Conservation (phyloP, 768 basidiomycete genomes). For the Tricholoma terreum region DNA sequence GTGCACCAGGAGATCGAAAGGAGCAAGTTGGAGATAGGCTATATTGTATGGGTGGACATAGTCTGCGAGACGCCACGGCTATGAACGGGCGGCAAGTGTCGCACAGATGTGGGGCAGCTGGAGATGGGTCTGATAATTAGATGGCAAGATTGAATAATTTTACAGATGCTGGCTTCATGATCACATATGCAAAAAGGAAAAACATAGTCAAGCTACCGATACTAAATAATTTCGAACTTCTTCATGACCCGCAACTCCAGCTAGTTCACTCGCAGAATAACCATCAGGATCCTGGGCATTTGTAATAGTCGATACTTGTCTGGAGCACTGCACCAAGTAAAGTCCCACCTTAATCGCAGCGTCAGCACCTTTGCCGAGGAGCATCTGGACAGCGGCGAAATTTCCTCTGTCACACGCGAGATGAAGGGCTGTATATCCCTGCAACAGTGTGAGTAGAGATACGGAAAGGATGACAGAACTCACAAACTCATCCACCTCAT, state of each 20-base stretch:
- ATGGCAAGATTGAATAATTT: background rate
- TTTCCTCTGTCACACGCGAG: slow-evolving; percentile 84
- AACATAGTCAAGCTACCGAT: background rate
- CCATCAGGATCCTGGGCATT: slow-evolving; percentile 61
- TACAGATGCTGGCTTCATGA: background rate
- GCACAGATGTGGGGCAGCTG: background rate
- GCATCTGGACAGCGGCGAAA: slow-evolving; percentile 47
- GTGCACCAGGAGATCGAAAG: background rate
- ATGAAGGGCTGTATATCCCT: slow-evolving; percentile 91
- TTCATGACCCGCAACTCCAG: slow-evolving; percentile 53
- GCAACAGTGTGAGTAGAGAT: slow-evolving; percentile 8
- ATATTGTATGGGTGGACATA: no score
- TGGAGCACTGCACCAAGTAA: background rate
- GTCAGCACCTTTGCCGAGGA: slow-evolving; percentile 68
- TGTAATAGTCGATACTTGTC: slow-evolving; percentile 2
- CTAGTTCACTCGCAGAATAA: slow-evolving; percentile 58
- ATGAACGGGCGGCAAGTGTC: no score
- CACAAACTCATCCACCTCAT: slow-evolving; percentile 74
- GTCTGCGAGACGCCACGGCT: no score
- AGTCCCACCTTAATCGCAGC: slow-evolving; percentile 48
- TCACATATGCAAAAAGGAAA: background rate
- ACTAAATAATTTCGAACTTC: slow-evolving; percentile 38
- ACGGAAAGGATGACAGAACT: slow-evolving; percentile 23
- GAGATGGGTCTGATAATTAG: background rate
- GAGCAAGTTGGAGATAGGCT: background rate